Conservation (phyloP, 805 yeast genomes). For the Kazachstania viticola region DNA sequence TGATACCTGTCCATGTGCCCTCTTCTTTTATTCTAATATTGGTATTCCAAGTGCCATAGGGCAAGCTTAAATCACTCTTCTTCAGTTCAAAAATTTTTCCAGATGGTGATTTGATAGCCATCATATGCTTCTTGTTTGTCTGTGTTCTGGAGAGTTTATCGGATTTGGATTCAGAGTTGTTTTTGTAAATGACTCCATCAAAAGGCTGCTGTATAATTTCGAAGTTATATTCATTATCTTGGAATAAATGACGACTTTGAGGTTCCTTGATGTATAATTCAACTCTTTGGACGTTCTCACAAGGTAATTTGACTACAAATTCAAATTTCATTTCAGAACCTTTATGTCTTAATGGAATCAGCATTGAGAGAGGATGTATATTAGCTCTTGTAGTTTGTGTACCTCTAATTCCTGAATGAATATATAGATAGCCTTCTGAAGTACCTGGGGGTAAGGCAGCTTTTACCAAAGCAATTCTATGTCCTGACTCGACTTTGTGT, state of each 20-base stretch:
- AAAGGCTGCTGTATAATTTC: constrained; percentile 51
- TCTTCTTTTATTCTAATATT: constrained; percentile 51
- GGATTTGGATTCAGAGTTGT: neutral
- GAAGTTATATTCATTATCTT: constrained; percentile 53
- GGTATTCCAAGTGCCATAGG: constrained; percentile 49
- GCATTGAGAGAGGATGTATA: constrained; percentile 57
- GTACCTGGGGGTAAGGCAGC: constrained; percentile 66
- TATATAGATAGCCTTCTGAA: constrained; percentile 57
- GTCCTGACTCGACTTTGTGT: constrained; percentile 35
- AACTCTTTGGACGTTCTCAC: constrained; percentile 52
- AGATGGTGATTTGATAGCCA: constrained; percentile 74
- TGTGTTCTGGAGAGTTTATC: constrained; percentile 13
- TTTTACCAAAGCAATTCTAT: constrained; percentile 65
- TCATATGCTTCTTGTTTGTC: constrained; percentile 36
- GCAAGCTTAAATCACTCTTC: constrained; percentile 35
- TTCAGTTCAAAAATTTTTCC: constrained; percentile 60
- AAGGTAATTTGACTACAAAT: constrained; percentile 63
- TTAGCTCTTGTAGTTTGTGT: constrained; percentile 44
- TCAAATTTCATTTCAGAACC: constrained; percentile 50
- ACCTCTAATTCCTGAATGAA: constrained; percentile 62
- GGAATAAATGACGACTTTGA: constrained; percentile 52
- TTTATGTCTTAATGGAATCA: constrained; percentile 62
- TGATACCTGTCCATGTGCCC: constrained; percentile 79
- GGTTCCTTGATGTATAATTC: constrained; percentile 83
- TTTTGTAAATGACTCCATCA: constrained; percentile 31